A percentile compares a stretch with the other conserved stretches of the same genome.
These are phyloP conservation scores for Hypsizygus marmoreus DNA, from an alignment of 768 basidiomycete species.

Conservation along the genomic window DNA sequence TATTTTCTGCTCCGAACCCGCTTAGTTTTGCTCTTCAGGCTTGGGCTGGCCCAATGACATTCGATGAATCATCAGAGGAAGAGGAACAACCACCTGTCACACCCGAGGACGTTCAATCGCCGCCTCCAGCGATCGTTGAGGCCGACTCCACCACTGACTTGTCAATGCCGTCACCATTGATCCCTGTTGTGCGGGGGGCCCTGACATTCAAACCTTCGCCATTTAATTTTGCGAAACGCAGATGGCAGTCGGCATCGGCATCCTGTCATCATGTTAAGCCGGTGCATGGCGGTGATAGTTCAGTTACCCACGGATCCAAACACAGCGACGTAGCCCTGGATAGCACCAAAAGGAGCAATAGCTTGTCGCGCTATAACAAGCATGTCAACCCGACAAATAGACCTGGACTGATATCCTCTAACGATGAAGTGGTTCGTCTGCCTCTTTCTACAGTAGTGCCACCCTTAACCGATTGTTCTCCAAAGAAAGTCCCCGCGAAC, in stretches of 20 bases:
- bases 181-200: conserved; percentile 33
- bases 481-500: neutral
- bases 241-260: conserved; percentile 51
- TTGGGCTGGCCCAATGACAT: conserved; percentile 50
- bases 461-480: neutral
- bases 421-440: conserved; percentile 26
- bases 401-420: conserved; percentile 2
- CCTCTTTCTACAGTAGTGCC: neutral
- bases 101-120: conserved; percentile 51
- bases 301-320: too few relatives aligned
- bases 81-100: conserved; percentile 59
- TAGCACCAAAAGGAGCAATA: neutral
- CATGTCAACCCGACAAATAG: too few relatives aligned
- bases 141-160: conserved; percentile 12
- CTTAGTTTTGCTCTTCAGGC: conserved; percentile 58
- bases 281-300: too few relatives aligned
- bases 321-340: too few relatives aligned
- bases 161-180: conserved; percentile 13
- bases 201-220: conserved; percentile 64
- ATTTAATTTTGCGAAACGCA: conserved; percentile 61
- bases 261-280: conserved; percentile 12
- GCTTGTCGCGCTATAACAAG: too few relatives aligned
- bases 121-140: conserved; percentile 37
- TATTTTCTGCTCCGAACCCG: conserved; percentile 63
- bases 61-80: conserved; percentile 47